Base-by-base conservation (phyloP, 2,329 filamentous ascomycete genomes). In the Teratosphaeria viscida region DNA sequence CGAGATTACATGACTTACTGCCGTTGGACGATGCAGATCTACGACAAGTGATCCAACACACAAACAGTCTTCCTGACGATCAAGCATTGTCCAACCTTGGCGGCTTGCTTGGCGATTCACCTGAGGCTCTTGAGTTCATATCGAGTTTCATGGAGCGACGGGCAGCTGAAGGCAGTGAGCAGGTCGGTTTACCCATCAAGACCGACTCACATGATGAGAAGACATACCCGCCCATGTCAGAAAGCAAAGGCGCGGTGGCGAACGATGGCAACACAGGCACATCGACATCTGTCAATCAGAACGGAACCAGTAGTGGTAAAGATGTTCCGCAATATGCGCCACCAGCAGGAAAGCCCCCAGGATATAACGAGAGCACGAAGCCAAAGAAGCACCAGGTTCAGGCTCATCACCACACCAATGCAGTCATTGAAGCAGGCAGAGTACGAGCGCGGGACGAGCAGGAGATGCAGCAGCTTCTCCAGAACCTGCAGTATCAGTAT, bases 391-490 rank as follows among this genome's bases (percentile, higher is more conserved):
- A n/a, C 2, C 19, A 19, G 43, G 19, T 49, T 23, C 43, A 23
- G 16, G 19, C 43, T 49, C 43, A 43, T 16, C 29, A 26, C 47
- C 73, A 77, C 60, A 73, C 70, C 6, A 77, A 77, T 62, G 57
- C 62, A n/a, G 71, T 77, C 12, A 75, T 75, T 52, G 62, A 73
- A 64, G 76, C 75, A 34, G 73, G 66, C 8, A 63, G 67, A 32
- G 32, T 75, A 10, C 73, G 76, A 49, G 75, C 73, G 49, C 60
- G 62, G 57, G 76, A 77, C 63, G 76, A 77, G 73, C 74, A 77
- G 71, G 67, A 76, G 37, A 78, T 79, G 74, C 75, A 78, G 59
- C 72, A 75, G 53, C 47, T 65, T 23, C 67, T 79, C 3, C 76
- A 76, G 58, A 68, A 54, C n/a, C 61, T 79, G 3, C 77, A 79